Evolutionary conservation across 140 eudicot genomes (phyloP).

Genomic region (Flaveria floridana): DNA sequence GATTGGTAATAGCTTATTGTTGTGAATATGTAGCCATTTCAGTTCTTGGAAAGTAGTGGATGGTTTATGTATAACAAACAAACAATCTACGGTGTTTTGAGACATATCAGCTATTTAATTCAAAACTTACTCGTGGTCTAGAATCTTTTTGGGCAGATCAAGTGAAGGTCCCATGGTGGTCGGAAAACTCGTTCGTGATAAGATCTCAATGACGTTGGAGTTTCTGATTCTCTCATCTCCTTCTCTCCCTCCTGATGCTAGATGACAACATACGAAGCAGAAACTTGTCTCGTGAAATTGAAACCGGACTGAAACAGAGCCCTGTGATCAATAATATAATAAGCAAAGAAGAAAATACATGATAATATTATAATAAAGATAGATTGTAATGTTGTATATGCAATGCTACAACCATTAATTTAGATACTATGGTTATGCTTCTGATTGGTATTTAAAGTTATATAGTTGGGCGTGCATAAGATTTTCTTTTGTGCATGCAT

Average conservation of each 20-base stretch:
- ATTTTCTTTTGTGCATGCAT: background rate
- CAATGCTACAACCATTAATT: background rate
- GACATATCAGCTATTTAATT: background rate
- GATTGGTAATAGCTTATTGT: background rate
- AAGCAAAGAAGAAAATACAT: background rate
- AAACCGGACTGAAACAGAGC: slow-evolving; percentile 66
- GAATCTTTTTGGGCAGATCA: slow-evolving; percentile 57
- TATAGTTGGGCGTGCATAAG: no score
- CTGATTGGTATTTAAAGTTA: no score
- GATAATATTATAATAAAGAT: background rate
- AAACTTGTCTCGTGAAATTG: slow-evolving; percentile 63
- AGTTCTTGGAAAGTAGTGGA: background rate
- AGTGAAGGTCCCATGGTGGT: slow-evolving; percentile 41
- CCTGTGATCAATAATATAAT: slow-evolving; percentile 38
- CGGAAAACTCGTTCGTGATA: slow-evolving; percentile 57
- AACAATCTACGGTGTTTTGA: background rate
- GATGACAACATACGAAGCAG: slow-evolving; percentile 71
- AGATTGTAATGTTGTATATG: background rate
- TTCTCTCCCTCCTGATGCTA: slow-evolving; percentile 67
- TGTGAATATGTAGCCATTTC: background rate
- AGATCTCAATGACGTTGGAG: slow-evolving; percentile 52
- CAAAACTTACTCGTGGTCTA: slow-evolving; percentile 65
- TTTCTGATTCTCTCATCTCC: slow-evolving; percentile 63
- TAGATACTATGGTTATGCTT: background rate
- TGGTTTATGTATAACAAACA: background rate